These are phyloP conservation scores for Glycine latifolia DNA, from an alignment of 306 rosid genomes.

Conservation along the genomic window DNA sequence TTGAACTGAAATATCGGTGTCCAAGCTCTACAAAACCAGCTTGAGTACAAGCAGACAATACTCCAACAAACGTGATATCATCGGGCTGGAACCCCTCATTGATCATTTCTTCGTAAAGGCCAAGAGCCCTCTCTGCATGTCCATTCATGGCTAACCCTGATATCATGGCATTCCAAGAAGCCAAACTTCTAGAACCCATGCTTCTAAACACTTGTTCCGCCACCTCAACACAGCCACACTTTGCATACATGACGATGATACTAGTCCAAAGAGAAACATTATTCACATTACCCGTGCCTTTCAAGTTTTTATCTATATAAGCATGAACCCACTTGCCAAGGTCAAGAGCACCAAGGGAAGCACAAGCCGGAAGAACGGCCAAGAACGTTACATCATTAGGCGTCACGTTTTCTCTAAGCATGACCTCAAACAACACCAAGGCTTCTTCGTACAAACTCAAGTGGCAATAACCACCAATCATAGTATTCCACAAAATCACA, in stretches of 20 bases:
- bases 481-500: conserved; percentile 86
- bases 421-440: conserved; percentile 62
- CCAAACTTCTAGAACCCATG: conserved; percentile 58
- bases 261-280: conserved; percentile 74
- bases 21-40: conserved; percentile 76
- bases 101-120: conserved; percentile 62
- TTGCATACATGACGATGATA: conserved; percentile 81
- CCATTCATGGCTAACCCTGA: conserved; percentile 83
- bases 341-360: conserved; percentile 85
- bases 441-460: conserved; percentile 67
- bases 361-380: conserved; percentile 77
- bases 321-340: conserved; percentile 93
- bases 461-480: conserved; percentile 78
- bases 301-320: conserved; percentile 65
- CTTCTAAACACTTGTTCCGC: conserved; percentile 75
- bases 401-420: conserved; percentile 63
- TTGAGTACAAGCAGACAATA: conserved; percentile 84
- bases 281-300: conserved; percentile 42
- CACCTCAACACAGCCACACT: conserved; percentile 74
- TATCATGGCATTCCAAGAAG: conserved; percentile 92
- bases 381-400: conserved; percentile 91
- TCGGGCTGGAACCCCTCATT: conserved; percentile 65
- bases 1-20: conserved; percentile 61
- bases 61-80: conserved; percentile 81
- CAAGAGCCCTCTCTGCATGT: conserved; percentile 63